phyloP scores from a whole-genome alignment of 345 rosid species.

The Hibiscus tridactylites region DNA sequence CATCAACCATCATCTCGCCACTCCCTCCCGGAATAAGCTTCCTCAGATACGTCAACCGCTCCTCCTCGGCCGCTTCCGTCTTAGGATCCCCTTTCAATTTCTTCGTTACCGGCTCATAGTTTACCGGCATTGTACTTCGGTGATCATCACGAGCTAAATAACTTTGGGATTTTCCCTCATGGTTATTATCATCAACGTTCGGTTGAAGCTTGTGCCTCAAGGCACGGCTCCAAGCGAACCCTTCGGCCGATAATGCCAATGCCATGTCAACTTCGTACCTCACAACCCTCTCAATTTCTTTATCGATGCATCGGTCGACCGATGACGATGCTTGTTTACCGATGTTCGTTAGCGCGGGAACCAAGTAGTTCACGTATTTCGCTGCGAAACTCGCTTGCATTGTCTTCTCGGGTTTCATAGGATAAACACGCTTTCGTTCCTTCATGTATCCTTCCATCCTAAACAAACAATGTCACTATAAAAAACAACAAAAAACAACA shows the following conservation, averaged over 20 bases:
- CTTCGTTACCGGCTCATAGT: not conserved
- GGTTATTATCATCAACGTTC: not conserved
- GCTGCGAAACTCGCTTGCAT: constrained; percentile 15
- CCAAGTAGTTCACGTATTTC: constrained; percentile 24
- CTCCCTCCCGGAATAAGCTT: constrained; percentile 33
- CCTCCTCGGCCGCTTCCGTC: constrained; percentile 10
- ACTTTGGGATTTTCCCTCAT: not conserved
- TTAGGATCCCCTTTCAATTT: not conserved
- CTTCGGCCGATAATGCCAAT: constrained; percentile 28
- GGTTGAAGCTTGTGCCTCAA: constrained; percentile 16
- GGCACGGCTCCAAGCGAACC: constrained; percentile 37
- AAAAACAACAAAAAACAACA: not conserved
- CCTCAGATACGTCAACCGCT: constrained; percentile 17
- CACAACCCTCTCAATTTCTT: constrained; percentile 18
- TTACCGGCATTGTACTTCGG: not conserved
- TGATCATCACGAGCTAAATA: not conserved
- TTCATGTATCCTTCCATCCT: constrained; percentile 22
- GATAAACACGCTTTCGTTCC: constrained; percentile 23
- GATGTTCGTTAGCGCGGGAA: constrained; percentile 30
- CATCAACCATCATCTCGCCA: constrained; percentile 25
- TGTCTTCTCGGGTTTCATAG: constrained; percentile 19
- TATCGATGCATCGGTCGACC: not conserved
- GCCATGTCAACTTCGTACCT: constrained; percentile 38
- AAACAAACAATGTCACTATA: not conserved
- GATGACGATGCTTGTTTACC: constrained; percentile 1